Conservation (phyloP, 2,329 filamentous ascomycete species). For the Berkeleyomyces rouxiae region DNA sequence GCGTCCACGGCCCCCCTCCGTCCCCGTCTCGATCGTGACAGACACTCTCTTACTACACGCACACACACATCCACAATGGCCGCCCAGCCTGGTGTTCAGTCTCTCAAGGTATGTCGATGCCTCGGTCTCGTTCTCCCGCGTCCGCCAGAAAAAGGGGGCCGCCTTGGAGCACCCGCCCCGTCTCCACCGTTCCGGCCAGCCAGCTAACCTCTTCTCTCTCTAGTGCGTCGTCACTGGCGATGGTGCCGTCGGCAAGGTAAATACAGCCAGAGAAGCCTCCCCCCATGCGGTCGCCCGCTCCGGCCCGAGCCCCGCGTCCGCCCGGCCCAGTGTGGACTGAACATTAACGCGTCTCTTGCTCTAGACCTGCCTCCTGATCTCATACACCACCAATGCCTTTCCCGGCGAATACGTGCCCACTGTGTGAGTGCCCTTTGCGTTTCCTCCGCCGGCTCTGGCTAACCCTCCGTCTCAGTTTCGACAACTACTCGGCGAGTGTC, state of each 20-base stretch:
- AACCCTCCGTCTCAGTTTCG: conserved; percentile 47
- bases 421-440: conserved; percentile 46
- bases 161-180: too few relatives aligned
- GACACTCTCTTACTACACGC: not conserved
- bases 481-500: conserved; percentile 97
- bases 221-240: conserved; percentile 98
- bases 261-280: conserved; percentile 17
- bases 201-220: conserved; percentile 23
- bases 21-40: too few relatives aligned
- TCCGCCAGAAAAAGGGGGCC: not conserved
- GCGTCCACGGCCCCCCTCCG: too few relatives aligned
- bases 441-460: not conserved
- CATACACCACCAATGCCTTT: conserved; percentile 98
- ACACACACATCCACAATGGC: conserved; percentile 40
- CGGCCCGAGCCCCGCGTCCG: conserved; percentile 1
- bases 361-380: conserved; percentile 96
- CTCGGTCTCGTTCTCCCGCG: not conserved
- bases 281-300: conserved; percentile 9
- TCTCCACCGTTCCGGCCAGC: not conserved
- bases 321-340: not conserved
- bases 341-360: conserved; percentile 19
- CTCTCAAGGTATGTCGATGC: conserved; percentile 55
- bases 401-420: conserved; percentile 99
- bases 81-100: conserved; percentile 67
- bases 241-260: conserved; percentile 96